These are phyloP conservation scores for Zizania latifolia DNA, from an alignment of 176 grass and related monocot species.

Conservation along the genomic window DNA sequence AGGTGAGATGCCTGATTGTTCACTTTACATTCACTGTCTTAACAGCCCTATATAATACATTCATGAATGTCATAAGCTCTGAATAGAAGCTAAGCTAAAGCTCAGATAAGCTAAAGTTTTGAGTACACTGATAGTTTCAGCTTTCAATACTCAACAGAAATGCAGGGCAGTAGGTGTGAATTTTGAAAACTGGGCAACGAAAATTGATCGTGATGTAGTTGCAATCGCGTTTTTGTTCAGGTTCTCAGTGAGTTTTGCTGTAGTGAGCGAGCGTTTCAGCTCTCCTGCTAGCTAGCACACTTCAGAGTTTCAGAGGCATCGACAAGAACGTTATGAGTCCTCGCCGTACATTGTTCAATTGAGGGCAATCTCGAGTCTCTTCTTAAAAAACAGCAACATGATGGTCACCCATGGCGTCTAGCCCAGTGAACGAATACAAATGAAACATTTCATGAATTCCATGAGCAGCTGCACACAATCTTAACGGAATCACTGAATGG, in stretches of 20 bases:
- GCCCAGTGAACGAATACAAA: no score
- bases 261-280: no score
- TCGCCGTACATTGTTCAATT: no score
- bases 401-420: no score
- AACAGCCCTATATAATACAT: not conserved
- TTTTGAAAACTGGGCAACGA: no score
- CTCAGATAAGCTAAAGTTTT: not conserved
- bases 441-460: not conserved
- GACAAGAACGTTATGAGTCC: no score
- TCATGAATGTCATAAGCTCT: not conserved
- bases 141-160: conserved; percentile 3
- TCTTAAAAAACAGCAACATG: no score
- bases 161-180: no score
- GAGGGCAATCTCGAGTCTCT: no score
- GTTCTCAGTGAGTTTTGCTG: not conserved
- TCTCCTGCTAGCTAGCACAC: no score
- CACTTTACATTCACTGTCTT: not conserved
- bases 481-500: conserved; percentile 2
- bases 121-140: not conserved
- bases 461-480: not conserved
- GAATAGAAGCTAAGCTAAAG: not conserved
- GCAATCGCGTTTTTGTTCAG: not conserved
- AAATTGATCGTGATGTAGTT: no score
- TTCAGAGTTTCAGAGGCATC: no score
- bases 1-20: not conserved